Conservation (phyloP, 768 basidiomycete species). For the Boletus eberwhitei region DNA sequence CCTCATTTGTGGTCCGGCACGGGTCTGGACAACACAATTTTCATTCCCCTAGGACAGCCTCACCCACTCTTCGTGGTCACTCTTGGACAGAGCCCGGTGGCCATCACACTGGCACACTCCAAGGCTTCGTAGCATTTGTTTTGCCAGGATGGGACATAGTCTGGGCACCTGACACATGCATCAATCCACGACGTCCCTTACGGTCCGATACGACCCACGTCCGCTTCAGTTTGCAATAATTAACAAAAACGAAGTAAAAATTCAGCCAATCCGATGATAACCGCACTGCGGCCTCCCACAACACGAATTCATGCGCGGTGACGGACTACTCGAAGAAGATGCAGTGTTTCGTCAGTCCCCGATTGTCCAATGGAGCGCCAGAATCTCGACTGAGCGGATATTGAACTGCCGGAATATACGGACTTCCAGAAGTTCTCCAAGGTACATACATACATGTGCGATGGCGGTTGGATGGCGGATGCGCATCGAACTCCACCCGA, state of each 20-base stretch:
- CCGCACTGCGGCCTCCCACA: constrained; percentile 5
- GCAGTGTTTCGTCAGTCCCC: constrained; percentile 10
- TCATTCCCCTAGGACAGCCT: constrained; percentile 28
- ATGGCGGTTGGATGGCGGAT: constrained; percentile 15
- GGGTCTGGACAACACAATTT: constrained; percentile 6
- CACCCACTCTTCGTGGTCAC: constrained; percentile 1
- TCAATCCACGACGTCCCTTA: constrained; percentile 8
- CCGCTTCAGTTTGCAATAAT: constrained; percentile 1
- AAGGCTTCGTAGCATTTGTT: constrained; percentile 3
- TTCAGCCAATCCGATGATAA: constrained; percentile 2
- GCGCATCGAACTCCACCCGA: constrained; percentile 20
- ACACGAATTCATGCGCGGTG: constrained; percentile 6
- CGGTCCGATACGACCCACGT: constrained; percentile 6
- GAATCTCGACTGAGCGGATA: constrained; percentile 34
- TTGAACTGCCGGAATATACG: constrained; percentile 27
- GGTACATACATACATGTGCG: constrained; percentile 14
- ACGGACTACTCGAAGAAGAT: constrained; percentile 18
- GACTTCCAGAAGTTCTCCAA: constrained; percentile 26
- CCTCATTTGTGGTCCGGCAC: constrained; percentile 17
- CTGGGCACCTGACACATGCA: constrained; percentile 19
- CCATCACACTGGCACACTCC: constrained; percentile 3
- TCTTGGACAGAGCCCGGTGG: constrained; percentile 1
- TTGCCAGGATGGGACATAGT: constrained; percentile 6
- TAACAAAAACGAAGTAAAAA: not conserved
- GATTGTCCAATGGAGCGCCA: constrained; percentile 19